Percentiles rank a stretch among this genome's conserved stretches.
Conservation (phyloP, 371 early-diverging fungal species). For the Cokeromyces recurvatus region DNA sequence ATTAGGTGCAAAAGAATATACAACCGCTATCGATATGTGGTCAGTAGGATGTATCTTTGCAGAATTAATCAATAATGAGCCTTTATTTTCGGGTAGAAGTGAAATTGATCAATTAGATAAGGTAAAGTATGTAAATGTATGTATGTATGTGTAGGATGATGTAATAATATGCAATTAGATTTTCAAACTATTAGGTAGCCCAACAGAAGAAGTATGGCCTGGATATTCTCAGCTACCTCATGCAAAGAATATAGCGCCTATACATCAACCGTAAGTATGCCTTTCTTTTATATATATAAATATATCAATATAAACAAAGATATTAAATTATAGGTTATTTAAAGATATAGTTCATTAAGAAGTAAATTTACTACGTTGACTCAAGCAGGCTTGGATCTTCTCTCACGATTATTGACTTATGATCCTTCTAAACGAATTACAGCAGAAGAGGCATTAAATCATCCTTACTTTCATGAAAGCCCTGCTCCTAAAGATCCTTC, state of each 20-base stretch:
- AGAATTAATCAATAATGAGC: constrained; percentile 75
- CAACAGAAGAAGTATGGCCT: constrained; percentile 73
- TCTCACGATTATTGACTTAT: constrained; percentile 77
- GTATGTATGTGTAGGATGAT: too few relatives aligned
- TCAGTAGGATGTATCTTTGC: constrained; percentile 93
- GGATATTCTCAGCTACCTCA: constrained; percentile 63
- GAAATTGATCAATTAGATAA: constrained; percentile 81
- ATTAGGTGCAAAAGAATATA: constrained; percentile 89
- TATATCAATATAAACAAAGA: not conserved
- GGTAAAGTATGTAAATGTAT: too few relatives aligned
- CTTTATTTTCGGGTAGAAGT: constrained; percentile 70
- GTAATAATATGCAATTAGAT: too few relatives aligned
- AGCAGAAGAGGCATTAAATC: constrained; percentile 78
- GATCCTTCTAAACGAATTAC: constrained; percentile 88
- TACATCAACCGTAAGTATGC: constrained; percentile 24
- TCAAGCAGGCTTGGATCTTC: constrained; percentile 75
- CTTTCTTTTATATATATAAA: not conserved
- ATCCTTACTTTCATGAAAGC: constrained; percentile 86
- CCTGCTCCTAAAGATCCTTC: constrained; percentile 91
- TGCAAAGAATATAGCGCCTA: constrained; percentile 69
- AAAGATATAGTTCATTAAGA: constrained; percentile 50
- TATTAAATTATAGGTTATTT: not conserved
- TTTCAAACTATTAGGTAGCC: constrained; percentile 69
- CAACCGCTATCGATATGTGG: constrained; percentile 98
- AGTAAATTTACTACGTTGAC: constrained; percentile 67